Evolutionary conservation across 192 early-diverging fungal genomes (phyloP), one percentile per base, ranked within the genome.

Genomic region (Coemansia sp.): DNA sequence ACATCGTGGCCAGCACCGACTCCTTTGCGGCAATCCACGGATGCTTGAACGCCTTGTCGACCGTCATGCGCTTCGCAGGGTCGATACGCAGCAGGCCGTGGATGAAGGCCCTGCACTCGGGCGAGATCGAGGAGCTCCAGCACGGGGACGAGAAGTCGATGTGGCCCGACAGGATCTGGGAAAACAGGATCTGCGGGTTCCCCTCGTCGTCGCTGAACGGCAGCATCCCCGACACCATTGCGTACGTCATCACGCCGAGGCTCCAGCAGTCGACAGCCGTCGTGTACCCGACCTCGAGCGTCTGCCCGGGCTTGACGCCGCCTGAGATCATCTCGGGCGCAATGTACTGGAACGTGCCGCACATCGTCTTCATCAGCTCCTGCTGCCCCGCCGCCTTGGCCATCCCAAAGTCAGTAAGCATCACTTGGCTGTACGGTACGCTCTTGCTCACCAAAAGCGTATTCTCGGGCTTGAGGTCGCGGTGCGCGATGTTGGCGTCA

Each of bases 391-490:
- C 83, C 26, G 91, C 88, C 64, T 91, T 91, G 46, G 94, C 93
- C 79, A 96, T 85, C 13, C 94, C 94, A 84, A 96, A 96, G 69
- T 96, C 94, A 4, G 90, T 88, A 45, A 96, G 84, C 86, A 93
- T 87, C 59, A 94, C 78, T 58, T 88, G 88, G 35, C 86, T 74
- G 61, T 81, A 86, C 16, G 82, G 72, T 18, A 65, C 49, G 12
- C 40, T 58, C 23, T 80, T 77, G 26, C 69, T 64, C 5, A 72
- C 74, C 26, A 91, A 68, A 40, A 93, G 68, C 49, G 90, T 72
- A 68, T 93, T 93, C 61, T 93, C 89, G 10, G 88, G 88, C 71
- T 90, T 89, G 33, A 93, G 66, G 60, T 89, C 94, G 46, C 94
- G 86, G 66, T 96, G 94, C 28, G 86, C 89, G 63, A 96, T 96